phyloP scores from a whole-genome alignment of 805 yeast species.

The Saturnispora gosingensis region DNA sequence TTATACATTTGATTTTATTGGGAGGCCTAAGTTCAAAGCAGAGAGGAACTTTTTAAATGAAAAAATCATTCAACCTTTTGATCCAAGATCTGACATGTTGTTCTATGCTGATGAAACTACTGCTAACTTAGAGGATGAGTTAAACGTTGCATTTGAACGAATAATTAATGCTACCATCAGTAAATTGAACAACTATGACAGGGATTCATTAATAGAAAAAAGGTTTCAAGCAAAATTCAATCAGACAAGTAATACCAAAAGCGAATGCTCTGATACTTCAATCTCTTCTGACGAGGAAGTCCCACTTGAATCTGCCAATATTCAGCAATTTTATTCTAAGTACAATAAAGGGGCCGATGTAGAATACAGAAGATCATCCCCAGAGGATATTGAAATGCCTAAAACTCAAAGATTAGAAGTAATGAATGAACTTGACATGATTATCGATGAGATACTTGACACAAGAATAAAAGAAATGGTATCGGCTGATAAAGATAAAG shows the following conservation, averaged over 20 bases:
- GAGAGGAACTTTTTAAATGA: background rate
- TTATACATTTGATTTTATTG: constrained; percentile 4
- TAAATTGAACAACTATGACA: background rate
- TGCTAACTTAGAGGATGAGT: background rate
- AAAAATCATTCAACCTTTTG: background rate
- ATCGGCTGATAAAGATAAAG: background rate
- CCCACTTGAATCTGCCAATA: background rate
- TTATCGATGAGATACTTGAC: constrained; percentile 2
- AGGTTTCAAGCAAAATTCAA: background rate
- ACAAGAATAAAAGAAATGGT: background rate
- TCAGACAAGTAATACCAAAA: background rate
- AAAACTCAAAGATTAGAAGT: background rate
- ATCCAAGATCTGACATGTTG: background rate
- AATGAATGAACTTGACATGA: background rate
- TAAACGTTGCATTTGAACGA: background rate
- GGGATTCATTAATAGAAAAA: background rate
- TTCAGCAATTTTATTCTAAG: background rate
- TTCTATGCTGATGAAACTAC: background rate
- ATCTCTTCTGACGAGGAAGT: background rate
- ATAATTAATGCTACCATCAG: background rate
- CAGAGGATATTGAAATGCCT: constrained; percentile 2
- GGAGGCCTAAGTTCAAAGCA: background rate
- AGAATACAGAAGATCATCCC: constrained; percentile 3
- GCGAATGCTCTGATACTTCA: background rate
- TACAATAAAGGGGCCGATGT: background rate